Conservation (phyloP, 495 filamentous ascomycete species). For the Collariella sp. region DNA sequence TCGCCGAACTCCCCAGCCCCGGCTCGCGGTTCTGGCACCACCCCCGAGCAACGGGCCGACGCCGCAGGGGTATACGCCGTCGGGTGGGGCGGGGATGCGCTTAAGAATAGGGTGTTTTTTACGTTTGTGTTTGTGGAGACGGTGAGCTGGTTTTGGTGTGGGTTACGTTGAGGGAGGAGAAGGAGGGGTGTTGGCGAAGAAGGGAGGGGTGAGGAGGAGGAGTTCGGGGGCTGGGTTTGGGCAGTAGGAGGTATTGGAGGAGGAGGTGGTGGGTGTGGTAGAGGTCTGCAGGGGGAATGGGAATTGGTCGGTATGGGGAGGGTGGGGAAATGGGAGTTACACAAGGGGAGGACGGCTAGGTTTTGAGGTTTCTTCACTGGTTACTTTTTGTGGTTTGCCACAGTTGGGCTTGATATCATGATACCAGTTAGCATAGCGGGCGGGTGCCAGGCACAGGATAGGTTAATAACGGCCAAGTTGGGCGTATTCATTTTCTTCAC, state of each 20-base stretch:
- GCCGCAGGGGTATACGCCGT: background rate
- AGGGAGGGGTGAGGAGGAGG: constrained; percentile 23
- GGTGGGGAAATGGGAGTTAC: no score
- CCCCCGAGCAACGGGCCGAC: constrained; percentile 18
- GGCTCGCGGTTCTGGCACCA: constrained; percentile 14
- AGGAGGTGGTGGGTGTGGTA: background rate
- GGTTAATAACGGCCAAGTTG: background rate
- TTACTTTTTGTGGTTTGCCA: background rate
- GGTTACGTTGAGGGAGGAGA: constrained; percentile 47
- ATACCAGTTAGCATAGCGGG: background rate
- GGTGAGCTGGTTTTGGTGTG: constrained; percentile 77
- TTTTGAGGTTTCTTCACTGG: no score
- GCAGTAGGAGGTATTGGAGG: background rate
- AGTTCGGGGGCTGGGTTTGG: constrained; percentile 10
- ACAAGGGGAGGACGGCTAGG: no score
- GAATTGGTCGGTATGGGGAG: no score
- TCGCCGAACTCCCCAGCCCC: constrained; percentile 4
- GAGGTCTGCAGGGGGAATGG: no score
- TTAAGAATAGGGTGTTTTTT: constrained; percentile 76
- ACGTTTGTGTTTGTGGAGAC: constrained; percentile 79
- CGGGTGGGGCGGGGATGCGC: constrained; percentile 43
- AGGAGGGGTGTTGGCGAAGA: constrained; percentile 29
- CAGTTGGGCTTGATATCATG: background rate
- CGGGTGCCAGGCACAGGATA: background rate
- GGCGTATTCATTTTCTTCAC: background rate